Percentiles rank a stretch among this genome's conserved stretches.
Conservation (phyloP, 805 yeast species). For the Lipomyces yamanashiensis region DNA sequence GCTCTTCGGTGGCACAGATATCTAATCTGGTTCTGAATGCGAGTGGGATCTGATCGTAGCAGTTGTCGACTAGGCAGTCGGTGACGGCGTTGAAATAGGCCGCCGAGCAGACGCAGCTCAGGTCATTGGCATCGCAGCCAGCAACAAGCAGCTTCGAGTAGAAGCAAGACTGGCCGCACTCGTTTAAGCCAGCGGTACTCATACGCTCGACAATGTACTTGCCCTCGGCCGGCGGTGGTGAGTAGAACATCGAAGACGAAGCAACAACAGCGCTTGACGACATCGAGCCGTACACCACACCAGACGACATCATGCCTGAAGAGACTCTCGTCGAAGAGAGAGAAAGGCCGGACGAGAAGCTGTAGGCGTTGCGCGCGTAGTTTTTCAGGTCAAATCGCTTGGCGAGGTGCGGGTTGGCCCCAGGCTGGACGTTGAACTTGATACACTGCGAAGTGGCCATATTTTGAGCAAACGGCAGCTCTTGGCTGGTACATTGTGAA, state of each 20-base stretch:
- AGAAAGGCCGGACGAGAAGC: constrained; percentile 5
- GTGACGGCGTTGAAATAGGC: constrained; percentile 38
- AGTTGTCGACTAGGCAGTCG: constrained; percentile 34
- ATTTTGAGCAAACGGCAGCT: constrained; percentile 35
- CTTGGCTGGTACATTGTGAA: constrained; percentile 32
- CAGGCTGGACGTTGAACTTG: constrained; percentile 32
- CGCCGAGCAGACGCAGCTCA: constrained; percentile 33
- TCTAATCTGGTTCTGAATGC: constrained; percentile 36
- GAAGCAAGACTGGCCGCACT: constrained; percentile 36
- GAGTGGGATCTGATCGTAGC: constrained; percentile 37
- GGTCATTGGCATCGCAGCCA: constrained; percentile 33
- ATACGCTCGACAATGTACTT: constrained; percentile 32
- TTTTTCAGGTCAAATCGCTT: constrained; percentile 18
- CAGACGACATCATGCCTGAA: constrained; percentile 10
- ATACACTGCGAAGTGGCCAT: constrained; percentile 32
- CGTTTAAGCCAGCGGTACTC: constrained; percentile 30
- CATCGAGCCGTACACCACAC: neutral
- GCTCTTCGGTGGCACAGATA: constrained; percentile 20
- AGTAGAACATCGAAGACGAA: constrained; percentile 5
- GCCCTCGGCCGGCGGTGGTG: constrained; percentile 18
- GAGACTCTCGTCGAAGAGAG: constrained; percentile 18
- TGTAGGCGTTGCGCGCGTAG: neutral
- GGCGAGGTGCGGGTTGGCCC: constrained; percentile 36
- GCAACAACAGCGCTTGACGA: constrained; percentile 4
- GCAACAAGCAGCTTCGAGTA: constrained; percentile 29